Conservation (phyloP, 148 eudicot species). For the Fagopyrum tataricum region DNA sequence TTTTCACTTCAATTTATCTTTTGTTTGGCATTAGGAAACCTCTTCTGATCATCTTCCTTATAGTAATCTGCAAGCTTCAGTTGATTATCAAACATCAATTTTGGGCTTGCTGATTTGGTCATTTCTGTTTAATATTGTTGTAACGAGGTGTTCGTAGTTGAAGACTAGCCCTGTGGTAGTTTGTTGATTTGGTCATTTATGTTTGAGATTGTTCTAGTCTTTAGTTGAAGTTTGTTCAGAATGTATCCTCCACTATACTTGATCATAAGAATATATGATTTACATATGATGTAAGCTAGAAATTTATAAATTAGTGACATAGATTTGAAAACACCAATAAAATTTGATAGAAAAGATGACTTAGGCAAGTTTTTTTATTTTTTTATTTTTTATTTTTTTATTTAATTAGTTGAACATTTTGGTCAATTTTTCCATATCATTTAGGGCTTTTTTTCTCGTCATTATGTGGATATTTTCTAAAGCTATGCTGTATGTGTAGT, state of each 20-base stretch:
- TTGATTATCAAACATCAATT: too few relatives aligned
- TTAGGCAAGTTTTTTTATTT: background rate
- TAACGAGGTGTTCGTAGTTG: background rate
- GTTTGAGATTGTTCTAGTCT: background rate
- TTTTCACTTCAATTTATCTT: background rate
- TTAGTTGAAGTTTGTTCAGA: too few relatives aligned
- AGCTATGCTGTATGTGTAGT: background rate
- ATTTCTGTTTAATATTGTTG: background rate
- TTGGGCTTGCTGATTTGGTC: background rate
- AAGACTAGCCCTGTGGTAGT: background rate
- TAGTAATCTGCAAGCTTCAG: too few relatives aligned
- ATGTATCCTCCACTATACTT: background rate
- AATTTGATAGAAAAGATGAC: background rate
- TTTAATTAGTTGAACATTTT: background rate
- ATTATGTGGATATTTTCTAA: background rate
- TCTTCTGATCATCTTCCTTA: too few relatives aligned
- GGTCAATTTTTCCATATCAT: too few relatives aligned
- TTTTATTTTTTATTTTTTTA: background rate
- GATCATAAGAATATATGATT: background rate
- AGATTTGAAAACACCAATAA: background rate
- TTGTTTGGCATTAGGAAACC: too few relatives aligned
- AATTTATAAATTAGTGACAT: background rate
- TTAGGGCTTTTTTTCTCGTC: too few relatives aligned
- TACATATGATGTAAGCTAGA: background rate
- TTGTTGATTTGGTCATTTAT: background rate